Conservation (phyloP, 495 filamentous ascomycete genomes). For the Astrocystis sublimbata region DNA sequence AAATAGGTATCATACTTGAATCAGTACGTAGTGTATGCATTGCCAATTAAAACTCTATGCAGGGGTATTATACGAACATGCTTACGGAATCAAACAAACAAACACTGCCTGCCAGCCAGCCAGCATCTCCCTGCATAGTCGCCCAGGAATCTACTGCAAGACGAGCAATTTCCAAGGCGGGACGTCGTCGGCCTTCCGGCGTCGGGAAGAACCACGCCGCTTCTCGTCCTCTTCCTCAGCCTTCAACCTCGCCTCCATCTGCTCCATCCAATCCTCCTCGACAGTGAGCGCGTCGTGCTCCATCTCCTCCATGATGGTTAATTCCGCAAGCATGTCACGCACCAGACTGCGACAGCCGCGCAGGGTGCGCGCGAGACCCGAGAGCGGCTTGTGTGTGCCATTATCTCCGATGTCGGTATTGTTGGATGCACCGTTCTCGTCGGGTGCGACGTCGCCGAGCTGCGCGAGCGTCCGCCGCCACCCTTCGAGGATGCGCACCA, state of each 20-base stretch:
- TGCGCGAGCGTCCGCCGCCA: constrained; percentile 41
- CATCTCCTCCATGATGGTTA: constrained; percentile 49
- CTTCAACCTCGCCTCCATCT: constrained; percentile 39
- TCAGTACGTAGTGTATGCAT: too few species aligned
- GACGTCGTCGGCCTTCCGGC: constrained; percentile 22
- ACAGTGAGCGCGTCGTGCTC: constrained; percentile 44
- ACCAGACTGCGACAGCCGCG: constrained; percentile 42
- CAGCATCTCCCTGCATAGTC: neutral
- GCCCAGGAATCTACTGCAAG: neutral
- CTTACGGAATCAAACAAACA: neutral
- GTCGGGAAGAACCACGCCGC: constrained; percentile 8
- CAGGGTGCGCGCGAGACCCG: constrained; percentile 42
- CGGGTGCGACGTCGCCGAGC: constrained; percentile 27
- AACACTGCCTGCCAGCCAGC: neutral
- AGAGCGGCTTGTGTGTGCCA: constrained; percentile 12
- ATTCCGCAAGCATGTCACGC: constrained; percentile 49
- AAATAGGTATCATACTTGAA: too few species aligned
- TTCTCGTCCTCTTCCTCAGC: constrained; percentile 30
- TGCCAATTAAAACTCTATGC: neutral
- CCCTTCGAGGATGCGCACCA: constrained; percentile 44
- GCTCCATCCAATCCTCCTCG: constrained; percentile 51
- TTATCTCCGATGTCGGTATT: neutral
- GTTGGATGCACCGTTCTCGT: neutral
- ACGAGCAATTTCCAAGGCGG: constrained; percentile 32
- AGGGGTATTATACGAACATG: neutral